Base-by-base conservation (phyloP, 495 filamentous ascomycete species). In the Xylaria intraflava region DNA sequence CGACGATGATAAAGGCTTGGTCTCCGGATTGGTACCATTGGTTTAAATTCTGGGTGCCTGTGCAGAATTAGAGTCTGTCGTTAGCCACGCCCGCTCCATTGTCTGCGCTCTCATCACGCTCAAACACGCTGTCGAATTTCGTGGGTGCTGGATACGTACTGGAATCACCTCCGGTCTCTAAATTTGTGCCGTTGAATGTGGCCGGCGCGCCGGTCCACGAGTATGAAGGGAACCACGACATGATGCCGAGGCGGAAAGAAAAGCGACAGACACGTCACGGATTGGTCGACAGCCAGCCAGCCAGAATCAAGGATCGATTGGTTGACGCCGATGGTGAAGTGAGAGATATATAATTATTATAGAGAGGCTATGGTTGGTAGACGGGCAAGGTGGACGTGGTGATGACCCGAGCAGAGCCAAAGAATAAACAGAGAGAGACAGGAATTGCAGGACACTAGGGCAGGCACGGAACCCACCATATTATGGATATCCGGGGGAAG, bases 1-100 rank as follows among this genome's bases (percentile, higher is more conserved):
- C 78, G 35, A 97, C 74, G 62, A 98, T 81, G 70, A 98, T 96
- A 74, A 90, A 98, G 68, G 89, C 87, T 69, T 78, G 74, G 59
- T 81, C 78, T 49, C 78, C 78, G 2, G 77, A 68, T 49, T 73
- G 66, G 62, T 74, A 79, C 89, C 90, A 91, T 84, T 91, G 90
- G 75, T 95, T 96, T 59, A 94, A 62, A 70, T 90, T 90, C 63
- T 88, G 85, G 62, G 64, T 71, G 54, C 76, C 86, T 90, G 55
- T 33, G 36, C 30, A 27, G 35, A 38, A 41, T 16, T 26, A 40
- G 26, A 41, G 49, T 50, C 31, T 33, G 41, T 46, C 48, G 61
- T 57, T 52, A 61, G 49, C 36, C 53, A 41, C 14, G 16, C 16
- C 29, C 35, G 19, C 36, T 24, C 29, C 27, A 27, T 44, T 12